phyloP scores from a whole-genome alignment of 2,329 filamentous ascomycete species.

The Cercospora sp. region DNA sequence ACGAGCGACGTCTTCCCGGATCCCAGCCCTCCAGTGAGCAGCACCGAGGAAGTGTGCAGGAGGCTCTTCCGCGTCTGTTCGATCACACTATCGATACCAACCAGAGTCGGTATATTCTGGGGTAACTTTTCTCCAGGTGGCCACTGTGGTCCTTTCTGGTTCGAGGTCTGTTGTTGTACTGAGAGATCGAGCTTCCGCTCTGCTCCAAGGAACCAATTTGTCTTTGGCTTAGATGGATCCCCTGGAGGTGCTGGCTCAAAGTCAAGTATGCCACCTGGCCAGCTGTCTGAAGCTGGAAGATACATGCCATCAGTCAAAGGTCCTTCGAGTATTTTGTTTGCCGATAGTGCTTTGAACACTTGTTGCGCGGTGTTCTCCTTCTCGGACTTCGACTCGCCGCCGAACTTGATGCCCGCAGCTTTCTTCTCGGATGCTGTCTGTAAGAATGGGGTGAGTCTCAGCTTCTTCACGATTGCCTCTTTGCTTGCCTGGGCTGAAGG shows the following conservation, averaged over 20 bases:
- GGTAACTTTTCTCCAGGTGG: conserved; percentile 60
- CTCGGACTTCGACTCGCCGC: conserved; percentile 80
- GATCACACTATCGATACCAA: conserved; percentile 80
- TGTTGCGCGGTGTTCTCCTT: conserved; percentile 73
- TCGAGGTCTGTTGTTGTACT: conserved; percentile 72
- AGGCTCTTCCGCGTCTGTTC: conserved; percentile 73
- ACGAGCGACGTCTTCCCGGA: conserved; percentile 85
- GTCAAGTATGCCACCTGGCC: conserved; percentile 80
- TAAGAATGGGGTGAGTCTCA: conserved; percentile 82
- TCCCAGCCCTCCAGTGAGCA: conserved; percentile 85
- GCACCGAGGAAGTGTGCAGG: conserved; percentile 80
- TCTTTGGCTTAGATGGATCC: conserved; percentile 48
- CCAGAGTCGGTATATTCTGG: conserved; percentile 60
- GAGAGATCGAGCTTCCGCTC: conserved; percentile 74
- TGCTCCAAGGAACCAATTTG: conserved; percentile 73
- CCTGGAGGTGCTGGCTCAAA: conserved; percentile 63
- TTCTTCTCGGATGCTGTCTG: conserved; percentile 56
- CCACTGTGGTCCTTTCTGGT: conserved; percentile 52
- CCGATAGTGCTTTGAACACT: conserved; percentile 68
- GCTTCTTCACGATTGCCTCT: conserved; percentile 56
- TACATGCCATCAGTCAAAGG: conserved; percentile 88
- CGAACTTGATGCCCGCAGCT: conserved; percentile 72
- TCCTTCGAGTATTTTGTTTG: conserved; percentile 70
- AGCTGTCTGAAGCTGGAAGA: conserved; percentile 65
- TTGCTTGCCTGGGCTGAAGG: conserved; percentile 42